A percentile compares a stretch with the other conserved stretches of the same genome.
These are phyloP conservation scores for Parsonsia alboflavescens DNA, from an alignment of 257 asterid genomes.

Conservation along the genomic window DNA sequence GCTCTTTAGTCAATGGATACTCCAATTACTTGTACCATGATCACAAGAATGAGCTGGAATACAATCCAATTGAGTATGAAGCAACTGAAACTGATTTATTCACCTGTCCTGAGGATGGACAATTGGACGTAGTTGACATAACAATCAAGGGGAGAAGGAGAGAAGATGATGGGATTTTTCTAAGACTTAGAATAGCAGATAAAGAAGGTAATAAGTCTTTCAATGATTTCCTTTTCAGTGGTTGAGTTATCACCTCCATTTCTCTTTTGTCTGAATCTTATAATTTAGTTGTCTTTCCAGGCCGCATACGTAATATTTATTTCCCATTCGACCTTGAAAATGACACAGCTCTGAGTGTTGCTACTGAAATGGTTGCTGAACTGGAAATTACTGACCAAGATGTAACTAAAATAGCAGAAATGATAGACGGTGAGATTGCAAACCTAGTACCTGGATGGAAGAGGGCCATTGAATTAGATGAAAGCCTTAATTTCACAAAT, in stretches of 20 bases:
- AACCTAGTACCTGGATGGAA: conserved; percentile 77
- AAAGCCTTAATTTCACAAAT: conserved; percentile 22
- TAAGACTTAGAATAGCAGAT: conserved; percentile 76
- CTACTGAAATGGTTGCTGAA: conserved; percentile 86
- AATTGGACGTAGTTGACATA: conserved; percentile 46
- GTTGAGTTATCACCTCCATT: neutral
- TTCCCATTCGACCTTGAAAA: conserved; percentile 70
- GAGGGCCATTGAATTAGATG: conserved; percentile 36
- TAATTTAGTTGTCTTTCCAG: conserved; percentile 33
- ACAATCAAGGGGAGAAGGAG: conserved; percentile 58
- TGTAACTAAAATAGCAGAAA: conserved; percentile 65
- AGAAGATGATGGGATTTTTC: conserved; percentile 61
- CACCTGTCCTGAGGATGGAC: conserved; percentile 47
- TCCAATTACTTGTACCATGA: conserved; percentile 43
- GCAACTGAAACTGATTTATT: conserved; percentile 49
- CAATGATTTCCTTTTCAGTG: conserved; percentile 4
- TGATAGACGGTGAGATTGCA: conserved; percentile 72
- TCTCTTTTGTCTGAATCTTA: neutral
- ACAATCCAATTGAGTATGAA: conserved; percentile 39
- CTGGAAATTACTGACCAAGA: conserved; percentile 81
- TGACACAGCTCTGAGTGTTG: conserved; percentile 73
- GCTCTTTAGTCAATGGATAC: conserved; percentile 49
- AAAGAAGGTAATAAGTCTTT: conserved; percentile 59
- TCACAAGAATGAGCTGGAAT: conserved; percentile 39
- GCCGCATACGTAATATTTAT: conserved; percentile 71